Base-by-base conservation (phyloP, 2,329 filamentous ascomycete genomes). In the Zymoseptoria brevis region DNA sequence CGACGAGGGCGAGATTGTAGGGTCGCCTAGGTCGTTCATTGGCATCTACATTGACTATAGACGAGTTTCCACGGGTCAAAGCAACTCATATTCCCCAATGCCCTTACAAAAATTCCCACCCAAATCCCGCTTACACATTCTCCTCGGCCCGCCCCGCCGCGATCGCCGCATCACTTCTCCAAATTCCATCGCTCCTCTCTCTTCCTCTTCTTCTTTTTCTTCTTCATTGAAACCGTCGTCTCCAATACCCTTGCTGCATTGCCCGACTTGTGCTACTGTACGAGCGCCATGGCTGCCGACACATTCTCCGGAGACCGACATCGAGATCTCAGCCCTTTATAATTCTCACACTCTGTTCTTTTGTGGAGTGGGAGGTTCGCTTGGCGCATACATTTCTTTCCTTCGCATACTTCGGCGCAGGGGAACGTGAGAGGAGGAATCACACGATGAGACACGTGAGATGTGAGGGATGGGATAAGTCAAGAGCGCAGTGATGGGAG, bases 1-100 rank as follows among this genome's bases (percentile, higher is more conserved):
- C 56, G 41, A 56, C 29, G 41, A 56, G 26, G 41, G 50, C 60
- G 41, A 59, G 53, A 24, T n/a, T 61, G 21, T 61, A 55, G 53
- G 2, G 35, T 4, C 1, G 2, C 11, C 0, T n/a, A 16, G 11
- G n/a, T 2, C 16, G 1, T 16, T 2, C 4, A 1, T n/a, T 16
- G 35, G 13, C 16, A 45, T 41, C 1, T 16, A n/a, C 11, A 45
- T n/a, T n/a, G n/a, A n/a, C n/a, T n/a, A n/a, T n/a, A n/a, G n/a
- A n/a, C n/a, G n/a, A n/a, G n/a, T n/a, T n/a, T n/a, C n/a, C n/a
- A n/a, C n/a, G n/a, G n/a, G n/a, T n/a, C n/a, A n/a, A n/a, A n/a
- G n/a, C n/a, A n/a, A n/a, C n/a, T n/a, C n/a, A n/a, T n/a, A n/a
- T n/a, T n/a, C n/a, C n/a, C n/a, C n/a, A n/a, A n/a, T n/a, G n/a